phyloP scores from a whole-genome alignment of 2,329 filamentous ascomycete species.

The Macrophomina tecta region DNA sequence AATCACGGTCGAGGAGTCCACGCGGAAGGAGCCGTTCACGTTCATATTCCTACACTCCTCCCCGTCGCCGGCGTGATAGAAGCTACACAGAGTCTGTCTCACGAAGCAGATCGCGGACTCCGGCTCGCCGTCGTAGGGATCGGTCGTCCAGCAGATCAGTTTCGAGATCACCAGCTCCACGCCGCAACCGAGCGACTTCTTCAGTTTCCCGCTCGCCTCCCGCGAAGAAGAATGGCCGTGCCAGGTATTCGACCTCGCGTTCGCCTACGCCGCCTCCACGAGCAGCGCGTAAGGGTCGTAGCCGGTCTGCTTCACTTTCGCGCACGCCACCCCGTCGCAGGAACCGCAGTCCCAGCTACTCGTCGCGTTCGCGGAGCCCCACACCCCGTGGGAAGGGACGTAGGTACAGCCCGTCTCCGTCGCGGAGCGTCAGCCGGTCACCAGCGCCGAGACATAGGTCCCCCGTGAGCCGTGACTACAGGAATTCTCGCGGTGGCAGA shows the following conservation, averaged over 20 bases:
- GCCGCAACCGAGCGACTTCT: constrained; percentile 32
- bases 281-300: constrained; percentile 16
- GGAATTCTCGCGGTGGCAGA: neutral
- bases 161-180: constrained; percentile 33
- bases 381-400: constrained; percentile 22
- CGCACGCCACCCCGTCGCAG: constrained; percentile 27
- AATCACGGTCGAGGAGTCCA: constrained; percentile 19
- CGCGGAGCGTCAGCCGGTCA: constrained; percentile 21
- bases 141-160: constrained; percentile 23
- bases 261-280: constrained; percentile 28
- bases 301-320: constrained; percentile 24
- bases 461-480: neutral
- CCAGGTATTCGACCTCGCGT: constrained; percentile 26
- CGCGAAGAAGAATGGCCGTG: constrained; percentile 17
- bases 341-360: constrained; percentile 22
- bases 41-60: constrained; percentile 27
- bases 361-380: constrained; percentile 26
- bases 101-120: constrained; percentile 34
- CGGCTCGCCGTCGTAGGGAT: constrained; percentile 23
- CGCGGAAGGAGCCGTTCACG: constrained; percentile 23
- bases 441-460: constrained; percentile 26
- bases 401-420: constrained; percentile 12
- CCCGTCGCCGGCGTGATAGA: constrained; percentile 17
- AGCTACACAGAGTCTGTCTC: constrained; percentile 31
- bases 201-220: constrained; percentile 28